Evolutionary conservation across 257 asterid genomes (phyloP), one percentile per base, ranked within the genome.

Genomic region (Linaria vulgaris): DNA sequence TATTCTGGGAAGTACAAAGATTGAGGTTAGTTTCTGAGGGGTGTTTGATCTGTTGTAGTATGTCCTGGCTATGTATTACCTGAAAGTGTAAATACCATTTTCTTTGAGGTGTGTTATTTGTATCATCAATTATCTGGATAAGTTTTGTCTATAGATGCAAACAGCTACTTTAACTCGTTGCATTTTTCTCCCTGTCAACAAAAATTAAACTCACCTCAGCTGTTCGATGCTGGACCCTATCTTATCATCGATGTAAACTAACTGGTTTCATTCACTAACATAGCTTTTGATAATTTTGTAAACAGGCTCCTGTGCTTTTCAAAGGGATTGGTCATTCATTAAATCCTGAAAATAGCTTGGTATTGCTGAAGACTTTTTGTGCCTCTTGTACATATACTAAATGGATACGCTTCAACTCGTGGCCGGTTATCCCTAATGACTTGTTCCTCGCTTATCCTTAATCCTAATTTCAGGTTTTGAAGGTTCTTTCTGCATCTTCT

Each of bases 291-390:
- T 73, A 49, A 67, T 48, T 69, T 5, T 60, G 63, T n/a, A 48
- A 61, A 56, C 81, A 88, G 96, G 94, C 88, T 24, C 94, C 96
- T 57, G 81, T 88, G 46, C 83, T 88, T 65, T 88, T 82, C 68
- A 82, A 77, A 57, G 96, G 96, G 66, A 83, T 83, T 15, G 88
- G 94, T 56, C 96, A 88, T 52, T 76, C 87, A 12, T 44, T 88
- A 51, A 85, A 78, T 76, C 85, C 87, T n/a, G 79, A 80, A 45
- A 88, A 78, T 61, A 76, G 77, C 75, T 77, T 88, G 96, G 96
- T 88, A 88, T 11, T 58, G 13, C 69, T 52, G 31, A 59, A 46
- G 16, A 9, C 64, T 63, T n/a, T 20, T 21, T n/a, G 55, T 30
- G 2, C 31, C 16, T 55, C 30, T 39, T 19, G 48, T 54, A 44